These are phyloP conservation scores for Ceratocystis cubensis DNA, from an alignment of 2,329 filamentous ascomycete species.

Conservation along the genomic window DNA sequence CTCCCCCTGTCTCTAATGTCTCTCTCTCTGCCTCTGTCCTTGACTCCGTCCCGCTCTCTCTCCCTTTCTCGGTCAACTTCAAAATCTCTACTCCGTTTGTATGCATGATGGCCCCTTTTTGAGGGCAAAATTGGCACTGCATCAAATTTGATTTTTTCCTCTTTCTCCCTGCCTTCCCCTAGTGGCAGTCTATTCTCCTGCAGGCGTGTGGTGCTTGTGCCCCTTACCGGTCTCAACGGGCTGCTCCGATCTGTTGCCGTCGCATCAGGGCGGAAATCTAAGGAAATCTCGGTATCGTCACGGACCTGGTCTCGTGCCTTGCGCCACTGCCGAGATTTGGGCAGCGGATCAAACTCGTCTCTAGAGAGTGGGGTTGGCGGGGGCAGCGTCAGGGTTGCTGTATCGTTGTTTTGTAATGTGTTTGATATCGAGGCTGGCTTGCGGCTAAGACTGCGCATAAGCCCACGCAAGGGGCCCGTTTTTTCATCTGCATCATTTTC, in stretches of 20 bases:
- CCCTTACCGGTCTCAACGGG: slow-evolving; percentile 2
- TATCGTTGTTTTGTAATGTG: neutral
- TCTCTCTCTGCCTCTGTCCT: neutral
- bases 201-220: neutral
- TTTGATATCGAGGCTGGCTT: neutral
- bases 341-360: neutral
- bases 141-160: too few relatives aligned
- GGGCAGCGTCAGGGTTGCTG: neutral
- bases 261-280: slow-evolving; percentile 14
- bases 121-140: too few relatives aligned
- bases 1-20: neutral
- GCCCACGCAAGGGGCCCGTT: neutral
- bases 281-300: slow-evolving; percentile 25
- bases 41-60: neutral
- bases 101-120: neutral
- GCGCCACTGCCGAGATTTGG: slow-evolving; percentile 22
- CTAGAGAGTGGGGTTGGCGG: neutral
- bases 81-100: neutral
- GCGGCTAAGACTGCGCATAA: neutral
- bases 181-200: neutral
- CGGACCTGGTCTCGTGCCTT: slow-evolving; percentile 30
- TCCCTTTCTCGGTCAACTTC: neutral
- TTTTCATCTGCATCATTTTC: slow-evolving; percentile 1
- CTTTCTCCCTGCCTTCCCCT: too few relatives aligned
- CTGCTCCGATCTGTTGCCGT: slow-evolving; percentile 15